Evolutionary conservation across 2,329 filamentous ascomycete species (phyloP).

Genomic region (Fusarium neocosmosporiellum): DNA sequence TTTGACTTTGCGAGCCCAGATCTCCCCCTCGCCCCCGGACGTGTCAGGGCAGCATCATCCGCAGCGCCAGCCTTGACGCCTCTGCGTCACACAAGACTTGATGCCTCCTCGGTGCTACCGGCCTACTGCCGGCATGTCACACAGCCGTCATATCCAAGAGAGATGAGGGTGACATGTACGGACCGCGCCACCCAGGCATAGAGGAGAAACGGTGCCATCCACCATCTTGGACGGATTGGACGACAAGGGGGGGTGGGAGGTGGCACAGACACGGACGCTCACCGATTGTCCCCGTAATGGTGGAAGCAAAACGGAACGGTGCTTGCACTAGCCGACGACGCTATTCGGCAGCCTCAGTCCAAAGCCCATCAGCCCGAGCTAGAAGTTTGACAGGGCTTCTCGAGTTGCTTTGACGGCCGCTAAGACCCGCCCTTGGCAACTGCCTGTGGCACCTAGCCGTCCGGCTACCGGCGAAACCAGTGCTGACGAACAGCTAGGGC

Average conservation of each 20-base stretch:
- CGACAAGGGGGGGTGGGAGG: neutral
- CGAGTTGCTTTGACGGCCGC: slow-evolving; percentile 28
- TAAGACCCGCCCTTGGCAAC: slow-evolving; percentile 24
- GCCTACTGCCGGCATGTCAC: slow-evolving; percentile 33
- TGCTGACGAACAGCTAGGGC: slow-evolving; percentile 41
- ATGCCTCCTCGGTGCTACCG: slow-evolving; percentile 34
- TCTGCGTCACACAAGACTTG: slow-evolving; percentile 12
- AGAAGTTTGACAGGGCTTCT: slow-evolving; percentile 44
- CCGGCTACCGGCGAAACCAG: slow-evolving; percentile 28
- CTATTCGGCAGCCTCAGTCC: slow-evolving; percentile 1
- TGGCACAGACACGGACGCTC: slow-evolving; percentile 10
- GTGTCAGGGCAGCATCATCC: slow-evolving; percentile 42
- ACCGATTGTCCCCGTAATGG: neutral
- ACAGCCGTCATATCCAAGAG: slow-evolving; percentile 16
- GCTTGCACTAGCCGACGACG: neutral
- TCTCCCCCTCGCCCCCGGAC: slow-evolving; percentile 10
- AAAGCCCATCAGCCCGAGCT: slow-evolving; percentile 33
- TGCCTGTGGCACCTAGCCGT: slow-evolving; percentile 35
- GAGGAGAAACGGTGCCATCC: slow-evolving; percentile 22
- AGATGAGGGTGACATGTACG: slow-evolving; percentile 26
- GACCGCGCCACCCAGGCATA: slow-evolving; percentile 21
- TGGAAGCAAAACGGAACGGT: slow-evolving; percentile 8
- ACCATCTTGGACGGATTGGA: slow-evolving; percentile 1
- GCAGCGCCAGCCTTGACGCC: slow-evolving; percentile 8
- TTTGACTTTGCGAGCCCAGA: slow-evolving; percentile 11